Conservation (phyloP, 768 basidiomycete genomes). For the Amanita rubescens region DNA sequence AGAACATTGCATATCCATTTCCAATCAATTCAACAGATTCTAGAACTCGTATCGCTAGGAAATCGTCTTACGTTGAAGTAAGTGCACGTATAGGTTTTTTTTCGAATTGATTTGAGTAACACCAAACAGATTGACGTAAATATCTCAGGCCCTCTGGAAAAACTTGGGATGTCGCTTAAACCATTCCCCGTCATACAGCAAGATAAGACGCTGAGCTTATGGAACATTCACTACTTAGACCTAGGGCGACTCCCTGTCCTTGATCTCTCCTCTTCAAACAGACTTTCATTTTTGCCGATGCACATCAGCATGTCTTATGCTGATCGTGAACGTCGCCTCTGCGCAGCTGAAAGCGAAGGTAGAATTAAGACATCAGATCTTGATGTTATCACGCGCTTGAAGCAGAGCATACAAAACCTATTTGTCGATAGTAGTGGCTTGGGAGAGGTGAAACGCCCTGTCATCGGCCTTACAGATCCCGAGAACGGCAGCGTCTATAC, state of each 20-base stretch:
- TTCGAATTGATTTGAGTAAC: conserved; percentile 12
- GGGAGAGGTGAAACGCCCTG: neutral
- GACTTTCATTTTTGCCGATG: conserved; percentile 9
- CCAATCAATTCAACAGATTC: conserved; percentile 30
- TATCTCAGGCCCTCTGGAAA: conserved; percentile 11
- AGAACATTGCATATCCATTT: conserved; percentile 33
- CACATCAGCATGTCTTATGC: conserved; percentile 10
- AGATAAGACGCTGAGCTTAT: conserved; percentile 9
- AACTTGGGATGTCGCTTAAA: conserved; percentile 14
- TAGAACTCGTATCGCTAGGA: conserved; percentile 43
- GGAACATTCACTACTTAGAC: conserved; percentile 29
- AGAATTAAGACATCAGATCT: neutral
- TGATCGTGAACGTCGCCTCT: conserved; percentile 10
- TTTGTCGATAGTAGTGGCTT: conserved; percentile 2
- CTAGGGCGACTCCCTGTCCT: conserved; percentile 20
- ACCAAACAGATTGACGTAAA: conserved; percentile 21
- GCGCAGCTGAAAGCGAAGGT: neutral
- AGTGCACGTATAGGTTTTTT: conserved; percentile 17
- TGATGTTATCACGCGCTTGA: conserved; percentile 10
- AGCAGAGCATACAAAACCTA: conserved; percentile 10
- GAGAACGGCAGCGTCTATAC: conserved; percentile 22
- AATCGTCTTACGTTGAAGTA: conserved; percentile 37
- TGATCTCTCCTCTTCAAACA: conserved; percentile 6
- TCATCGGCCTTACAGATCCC: conserved; percentile 18
- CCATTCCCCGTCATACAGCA: conserved; percentile 22